These are phyloP conservation scores for Thelonectria discophora DNA, from an alignment of 2,329 filamentous ascomycete species.

Conservation along the genomic window DNA sequence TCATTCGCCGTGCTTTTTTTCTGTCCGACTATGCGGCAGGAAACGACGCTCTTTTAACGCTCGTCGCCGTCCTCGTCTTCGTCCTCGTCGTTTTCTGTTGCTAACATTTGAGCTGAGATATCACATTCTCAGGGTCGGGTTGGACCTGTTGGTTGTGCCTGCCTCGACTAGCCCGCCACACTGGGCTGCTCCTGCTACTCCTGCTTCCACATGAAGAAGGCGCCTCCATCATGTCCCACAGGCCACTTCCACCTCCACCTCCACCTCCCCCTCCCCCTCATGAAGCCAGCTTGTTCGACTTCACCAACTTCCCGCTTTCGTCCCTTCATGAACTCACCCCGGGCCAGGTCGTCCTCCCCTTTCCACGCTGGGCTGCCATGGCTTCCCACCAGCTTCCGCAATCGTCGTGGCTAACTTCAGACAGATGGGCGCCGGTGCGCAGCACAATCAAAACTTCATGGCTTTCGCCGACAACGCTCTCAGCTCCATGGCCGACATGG, in stretches of 20 bases:
- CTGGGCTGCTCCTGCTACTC: conserved; percentile 23
- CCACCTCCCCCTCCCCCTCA: conserved; percentile 31
- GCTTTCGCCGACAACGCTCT: conserved; percentile 54
- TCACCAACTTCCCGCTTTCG: conserved; percentile 45
- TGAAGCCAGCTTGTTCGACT: conserved; percentile 48
- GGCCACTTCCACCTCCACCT: conserved; percentile 44
- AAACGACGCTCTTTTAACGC: too few relatives aligned
- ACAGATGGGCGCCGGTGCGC: conserved; percentile 41
- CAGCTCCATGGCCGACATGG: conserved; percentile 49
- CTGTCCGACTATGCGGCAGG: too few relatives aligned
- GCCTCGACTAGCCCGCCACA: background rate
- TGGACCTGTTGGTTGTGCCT: too few relatives aligned
- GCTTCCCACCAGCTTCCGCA: conserved; percentile 18
- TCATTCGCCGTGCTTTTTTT: too few relatives aligned
- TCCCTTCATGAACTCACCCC: conserved; percentile 41
- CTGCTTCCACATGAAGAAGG: conserved; percentile 35
- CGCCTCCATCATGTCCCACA: conserved; percentile 48
- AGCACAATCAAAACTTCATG: conserved; percentile 53
- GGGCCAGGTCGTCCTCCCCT: conserved; percentile 37
- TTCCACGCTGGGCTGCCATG: conserved; percentile 25
- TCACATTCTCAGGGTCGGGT: too few relatives aligned
- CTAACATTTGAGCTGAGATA: too few relatives aligned
- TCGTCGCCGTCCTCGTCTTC: too few relatives aligned
- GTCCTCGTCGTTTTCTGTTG: too few relatives aligned
- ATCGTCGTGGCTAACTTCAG: conserved; percentile 31